Evolutionary conservation across 441 rosid species (phyloP), one percentile per base, ranked within the genome.

Genomic region (Mallotus repandus): DNA sequence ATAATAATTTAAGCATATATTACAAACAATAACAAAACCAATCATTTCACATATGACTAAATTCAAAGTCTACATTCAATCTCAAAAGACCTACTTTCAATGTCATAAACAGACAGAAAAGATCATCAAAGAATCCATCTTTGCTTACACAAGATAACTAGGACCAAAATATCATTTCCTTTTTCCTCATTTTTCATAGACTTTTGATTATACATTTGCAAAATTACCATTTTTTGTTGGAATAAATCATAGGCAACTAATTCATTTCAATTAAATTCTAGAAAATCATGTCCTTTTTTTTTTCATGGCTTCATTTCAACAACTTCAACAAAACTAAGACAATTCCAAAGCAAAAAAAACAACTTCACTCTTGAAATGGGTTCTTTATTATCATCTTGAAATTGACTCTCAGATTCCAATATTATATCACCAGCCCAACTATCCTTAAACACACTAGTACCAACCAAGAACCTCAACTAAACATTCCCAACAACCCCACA

Each of bases 381-480:
- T 45, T 58, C 25, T 32, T 59, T 54, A 8, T 6, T 16, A n/a
- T 16, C 74, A 83, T 86, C 89, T 80, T 63, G 71, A 64, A 49
- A 68, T 61, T 76, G 89, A 78, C 63, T 66, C 78, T 91, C 97
- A 0, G 97, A 93, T 16, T 87, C 82, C 7, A 70, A 25, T 63
- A 91, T 63, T 41, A 81, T 78, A 12, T 86, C 80, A 54, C 87
- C 87, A 1, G 91, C 95, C 95, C 96, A 93, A 16, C n/a, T 71
- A 54, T 85, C 91, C 59, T 81, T 66, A 29, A 84, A 85, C 66
- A 90, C 75, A 43, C 89, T 74, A n/a, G 89, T 81, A 38, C 74
- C 59, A 62, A 87, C 82, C 64, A 91, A 64, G 56, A 69, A 89
- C 11, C 92, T 81, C 64, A 89, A 73, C 91, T 89, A 89, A 41